These are phyloP conservation scores for Scedosporium boydii DNA, from an alignment of 2,329 filamentous ascomycete genomes.

Conservation along the genomic window DNA sequence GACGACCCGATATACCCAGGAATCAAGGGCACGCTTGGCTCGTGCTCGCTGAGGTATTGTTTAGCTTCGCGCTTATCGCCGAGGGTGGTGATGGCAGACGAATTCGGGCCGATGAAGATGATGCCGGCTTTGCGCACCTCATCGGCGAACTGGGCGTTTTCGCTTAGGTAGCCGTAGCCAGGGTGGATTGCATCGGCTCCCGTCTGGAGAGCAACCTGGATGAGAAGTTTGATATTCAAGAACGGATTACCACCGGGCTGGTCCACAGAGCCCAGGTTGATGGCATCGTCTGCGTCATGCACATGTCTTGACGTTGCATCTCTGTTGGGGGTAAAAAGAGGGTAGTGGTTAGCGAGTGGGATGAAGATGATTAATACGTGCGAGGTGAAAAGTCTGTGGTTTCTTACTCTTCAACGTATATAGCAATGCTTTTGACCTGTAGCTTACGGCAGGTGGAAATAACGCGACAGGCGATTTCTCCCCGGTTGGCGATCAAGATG, in stretches of 20 bases:
- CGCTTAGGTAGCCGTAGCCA: conserved; percentile 13
- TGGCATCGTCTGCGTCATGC: conserved; percentile 11
- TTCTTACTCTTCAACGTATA: conserved; percentile 27
- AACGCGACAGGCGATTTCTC: conserved; percentile 14
- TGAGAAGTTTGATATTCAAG: conserved; percentile 8
- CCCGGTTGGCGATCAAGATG: conserved; percentile 15
- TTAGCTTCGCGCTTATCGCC: conserved; percentile 14
- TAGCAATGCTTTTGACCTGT: conserved; percentile 39
- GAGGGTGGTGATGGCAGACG: conserved; percentile 25
- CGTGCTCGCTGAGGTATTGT: conserved; percentile 9
- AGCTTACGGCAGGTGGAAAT: conserved; percentile 21
- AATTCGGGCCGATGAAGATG: conserved; percentile 46
- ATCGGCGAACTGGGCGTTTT: conserved; percentile 47
- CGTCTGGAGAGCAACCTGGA: conserved; percentile 13
- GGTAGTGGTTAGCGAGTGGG: background rate
- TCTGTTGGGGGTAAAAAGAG: background rate
- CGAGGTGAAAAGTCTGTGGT: background rate
- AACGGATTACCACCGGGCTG: conserved; percentile 8
- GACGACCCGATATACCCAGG: background rate
- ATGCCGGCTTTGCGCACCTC: conserved; percentile 42
- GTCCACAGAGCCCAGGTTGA: conserved; percentile 9
- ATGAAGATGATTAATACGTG: background rate
- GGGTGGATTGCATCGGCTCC: conserved; percentile 18
- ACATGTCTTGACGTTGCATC: conserved; percentile 5
- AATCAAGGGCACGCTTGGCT: background rate